These are phyloP conservation scores for Dactylonectria estremocensis DNA, from an alignment of 2,329 filamentous ascomycete genomes.

Conservation along the genomic window DNA sequence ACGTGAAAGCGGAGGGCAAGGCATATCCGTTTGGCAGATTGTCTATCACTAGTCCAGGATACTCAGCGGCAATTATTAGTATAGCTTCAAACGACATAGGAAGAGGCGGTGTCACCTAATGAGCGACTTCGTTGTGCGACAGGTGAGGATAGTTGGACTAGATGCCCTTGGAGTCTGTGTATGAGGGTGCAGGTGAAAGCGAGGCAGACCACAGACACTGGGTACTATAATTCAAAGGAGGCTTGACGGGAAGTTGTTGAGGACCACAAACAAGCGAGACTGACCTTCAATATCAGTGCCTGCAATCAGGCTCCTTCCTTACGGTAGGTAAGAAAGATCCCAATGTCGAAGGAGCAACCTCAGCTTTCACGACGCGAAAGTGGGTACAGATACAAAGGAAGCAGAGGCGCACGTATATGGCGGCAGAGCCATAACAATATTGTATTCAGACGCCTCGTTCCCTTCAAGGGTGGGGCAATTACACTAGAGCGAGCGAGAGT, in stretches of 20 bases:
- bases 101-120: background rate
- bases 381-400: background rate
- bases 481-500: background rate
- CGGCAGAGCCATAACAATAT: background rate
- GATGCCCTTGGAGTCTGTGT: too few relatives aligned
- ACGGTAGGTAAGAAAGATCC: background rate
- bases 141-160: too few relatives aligned
- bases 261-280: background rate
- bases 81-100: background rate
- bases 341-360: background rate
- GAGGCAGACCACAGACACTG: too few relatives aligned
- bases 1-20: too few relatives aligned
- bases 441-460: background rate
- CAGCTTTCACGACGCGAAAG: background rate
- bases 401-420: background rate
- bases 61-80: too few relatives aligned
- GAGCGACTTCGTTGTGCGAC: too few relatives aligned
- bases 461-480: background rate
- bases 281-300: background rate
- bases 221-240: too few relatives aligned
- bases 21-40: too few relatives aligned
- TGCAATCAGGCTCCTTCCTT: background rate
- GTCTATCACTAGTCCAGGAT: too few relatives aligned
- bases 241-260: background rate
- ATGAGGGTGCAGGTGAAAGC: too few relatives aligned